Conservation (phyloP, 768 basidiomycete species). For the Sporobolomyces pararoseus region DNA sequence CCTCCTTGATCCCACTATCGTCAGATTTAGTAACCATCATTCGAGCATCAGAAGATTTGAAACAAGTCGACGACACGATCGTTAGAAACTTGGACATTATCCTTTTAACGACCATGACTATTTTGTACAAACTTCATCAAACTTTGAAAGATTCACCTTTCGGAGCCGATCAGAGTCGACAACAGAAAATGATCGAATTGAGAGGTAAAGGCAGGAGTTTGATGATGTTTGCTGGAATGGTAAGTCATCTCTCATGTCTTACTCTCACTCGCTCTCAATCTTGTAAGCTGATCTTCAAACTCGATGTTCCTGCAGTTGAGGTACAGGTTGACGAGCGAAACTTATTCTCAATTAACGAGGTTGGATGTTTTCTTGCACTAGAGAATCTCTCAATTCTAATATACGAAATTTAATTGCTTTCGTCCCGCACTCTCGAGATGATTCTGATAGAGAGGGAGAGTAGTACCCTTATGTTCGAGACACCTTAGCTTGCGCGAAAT, state of each 20-base stretch:
- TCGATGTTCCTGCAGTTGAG: conserved; percentile 54
- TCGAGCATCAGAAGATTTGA: conserved; percentile 81
- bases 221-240: conserved; percentile 69
- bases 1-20: conserved; percentile 73
- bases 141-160: conserved; percentile 66
- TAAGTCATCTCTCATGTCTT: conserved; percentile 10
- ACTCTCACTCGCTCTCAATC: not conserved
- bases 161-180: conserved; percentile 65
- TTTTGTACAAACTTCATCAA: conserved; percentile 75
- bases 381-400: too few relatives aligned
- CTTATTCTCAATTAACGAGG: conserved; percentile 80
- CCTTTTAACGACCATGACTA: conserved; percentile 86
- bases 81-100: conserved; percentile 85
- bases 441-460: too few relatives aligned
- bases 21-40: conserved; percentile 76
- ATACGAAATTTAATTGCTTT: too few relatives aligned
- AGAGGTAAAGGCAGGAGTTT: conserved; percentile 77
- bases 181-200: conserved; percentile 65
- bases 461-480: too few relatives aligned
- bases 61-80: conserved; percentile 73
- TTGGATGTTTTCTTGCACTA: conserved; percentile 60
- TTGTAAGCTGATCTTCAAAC: not conserved
- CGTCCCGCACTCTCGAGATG: too few relatives aligned
- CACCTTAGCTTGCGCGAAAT: too few relatives aligned
- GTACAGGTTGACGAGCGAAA: conserved; percentile 83